Evolutionary conservation across 257 asterid species (phyloP).

Genomic region (Solanum pinnatisectum): DNA sequence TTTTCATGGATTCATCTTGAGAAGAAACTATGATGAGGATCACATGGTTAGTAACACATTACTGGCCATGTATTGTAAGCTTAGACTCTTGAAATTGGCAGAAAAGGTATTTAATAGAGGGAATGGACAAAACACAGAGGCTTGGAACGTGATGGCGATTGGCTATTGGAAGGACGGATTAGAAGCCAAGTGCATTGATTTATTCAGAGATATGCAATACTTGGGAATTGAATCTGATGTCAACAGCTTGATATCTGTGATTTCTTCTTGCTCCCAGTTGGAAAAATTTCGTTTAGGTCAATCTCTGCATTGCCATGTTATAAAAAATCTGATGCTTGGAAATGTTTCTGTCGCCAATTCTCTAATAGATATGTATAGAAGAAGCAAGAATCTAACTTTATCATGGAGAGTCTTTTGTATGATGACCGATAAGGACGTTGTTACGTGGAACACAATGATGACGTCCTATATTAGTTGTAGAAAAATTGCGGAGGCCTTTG

Average conservation of each 20-base stretch:
- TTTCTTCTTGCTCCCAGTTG: slow-evolving; percentile 54
- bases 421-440: slow-evolving; percentile 23
- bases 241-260: slow-evolving; percentile 41
- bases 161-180: slow-evolving; percentile 57
- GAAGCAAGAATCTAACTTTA: slow-evolving; percentile 24
- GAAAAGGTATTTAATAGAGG: slow-evolving; percentile 35
- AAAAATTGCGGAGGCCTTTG: slow-evolving; percentile 31
- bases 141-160: slow-evolving; percentile 49
- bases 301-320: slow-evolving; percentile 52
- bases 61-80: slow-evolving; percentile 65
- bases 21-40: slow-evolving; percentile 33
- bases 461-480: slow-evolving; percentile 42
- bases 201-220: slow-evolving; percentile 57
- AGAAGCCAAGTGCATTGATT: slow-evolving; percentile 33
- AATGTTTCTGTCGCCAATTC: slow-evolving; percentile 47
- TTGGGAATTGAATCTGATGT: slow-evolving; percentile 28
- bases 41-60: slow-evolving; percentile 30
- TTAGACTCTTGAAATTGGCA: slow-evolving; percentile 33
- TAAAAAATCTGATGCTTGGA: slow-evolving; percentile 22
- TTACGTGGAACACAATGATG: slow-evolving; percentile 64
- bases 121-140: slow-evolving; percentile 25
- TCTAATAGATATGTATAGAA: slow-evolving; percentile 68
- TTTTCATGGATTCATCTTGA: slow-evolving; percentile 53
- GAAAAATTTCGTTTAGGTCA: slow-evolving; percentile 29
- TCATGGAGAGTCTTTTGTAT: slow-evolving; percentile 36